Evolutionary conservation across 805 yeast genomes (phyloP).

Genomic region (Ogataea trehalophila): DNA sequence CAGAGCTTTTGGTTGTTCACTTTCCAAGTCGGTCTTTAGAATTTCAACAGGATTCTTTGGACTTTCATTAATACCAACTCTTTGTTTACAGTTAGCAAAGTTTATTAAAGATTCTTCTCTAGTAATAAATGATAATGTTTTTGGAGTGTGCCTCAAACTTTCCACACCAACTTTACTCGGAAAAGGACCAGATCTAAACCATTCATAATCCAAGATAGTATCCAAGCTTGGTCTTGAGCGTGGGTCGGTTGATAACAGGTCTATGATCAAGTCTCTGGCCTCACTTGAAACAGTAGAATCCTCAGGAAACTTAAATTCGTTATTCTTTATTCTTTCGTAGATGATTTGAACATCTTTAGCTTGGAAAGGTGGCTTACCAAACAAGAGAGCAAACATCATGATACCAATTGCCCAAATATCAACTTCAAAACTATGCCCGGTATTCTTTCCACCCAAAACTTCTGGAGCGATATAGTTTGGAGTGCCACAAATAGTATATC

Average conservation of each 20-base stretch:
- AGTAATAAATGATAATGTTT: constrained; percentile 46
- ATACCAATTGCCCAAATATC: constrained; percentile 98
- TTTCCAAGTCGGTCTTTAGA: constrained; percentile 61
- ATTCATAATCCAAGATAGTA: constrained; percentile 73
- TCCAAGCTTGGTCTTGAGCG: constrained; percentile 73
- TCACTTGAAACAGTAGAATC: constrained; percentile 53
- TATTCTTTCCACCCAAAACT: constrained; percentile 79
- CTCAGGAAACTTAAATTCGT: constrained; percentile 75
- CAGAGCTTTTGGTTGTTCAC: constrained; percentile 62
- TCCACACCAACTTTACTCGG: constrained; percentile 64
- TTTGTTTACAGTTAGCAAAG: constrained; percentile 59
- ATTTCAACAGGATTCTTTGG: constrained; percentile 64
- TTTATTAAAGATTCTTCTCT: constrained; percentile 61
- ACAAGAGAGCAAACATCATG: constrained; percentile 86
- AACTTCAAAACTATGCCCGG: constrained; percentile 91
- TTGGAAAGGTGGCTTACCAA: constrained; percentile 98
- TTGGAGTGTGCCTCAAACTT: constrained; percentile 61
- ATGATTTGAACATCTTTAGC: constrained; percentile 89
- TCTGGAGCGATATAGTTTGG: constrained; percentile 99
- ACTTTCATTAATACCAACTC: constrained; percentile 48
- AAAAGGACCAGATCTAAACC: constrained; percentile 78
- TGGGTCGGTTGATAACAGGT: constrained; percentile 75
- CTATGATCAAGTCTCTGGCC: constrained; percentile 68
- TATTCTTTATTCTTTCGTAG: constrained; percentile 83
- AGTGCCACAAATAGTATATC: constrained; percentile 95